Evolutionary conservation across 371 early-diverging fungal species (phyloP).

Genomic region (Haplosporangium sp.): DNA sequence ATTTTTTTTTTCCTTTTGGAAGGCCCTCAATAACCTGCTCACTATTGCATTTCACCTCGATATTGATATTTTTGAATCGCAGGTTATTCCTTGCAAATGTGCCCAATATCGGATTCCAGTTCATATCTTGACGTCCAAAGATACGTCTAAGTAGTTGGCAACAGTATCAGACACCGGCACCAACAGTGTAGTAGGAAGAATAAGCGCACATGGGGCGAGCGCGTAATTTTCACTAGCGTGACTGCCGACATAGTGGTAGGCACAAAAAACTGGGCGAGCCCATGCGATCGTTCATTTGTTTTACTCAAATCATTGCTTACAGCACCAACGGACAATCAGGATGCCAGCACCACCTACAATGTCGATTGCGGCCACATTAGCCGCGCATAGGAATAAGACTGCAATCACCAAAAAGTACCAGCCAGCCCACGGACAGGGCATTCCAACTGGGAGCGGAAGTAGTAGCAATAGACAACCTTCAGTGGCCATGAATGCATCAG

Average conservation of each 20-base stretch:
- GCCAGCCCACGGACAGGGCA: background rate
- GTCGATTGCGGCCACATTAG: conserved; percentile 53
- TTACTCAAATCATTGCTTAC: background rate
- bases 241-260: too few species aligned
- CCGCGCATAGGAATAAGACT: conserved; percentile 36
- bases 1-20: too few species aligned
- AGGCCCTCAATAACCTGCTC: too few species aligned
- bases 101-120: too few species aligned
- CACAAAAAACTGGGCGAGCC: too few species aligned
- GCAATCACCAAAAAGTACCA: conserved; percentile 18
- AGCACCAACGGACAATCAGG: conserved; percentile 8
- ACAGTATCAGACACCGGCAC: too few species aligned
- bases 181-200: background rate
- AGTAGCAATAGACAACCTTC: background rate
- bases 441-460: background rate
- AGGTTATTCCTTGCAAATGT: too few species aligned
- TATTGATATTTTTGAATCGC: too few species aligned
- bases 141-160: too few species aligned
- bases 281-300: background rate
- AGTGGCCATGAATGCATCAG: background rate
- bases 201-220: background rate
- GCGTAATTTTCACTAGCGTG: too few species aligned
- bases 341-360: conserved; percentile 28
- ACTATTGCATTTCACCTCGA: too few species aligned
- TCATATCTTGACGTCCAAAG: too few species aligned